A percentile compares a stretch with the other conserved stretches of the same genome.
These are phyloP conservation scores for Tephrocybe sp. DNA, from an alignment of 768 basidiomycete genomes.

Conservation along the genomic window DNA sequence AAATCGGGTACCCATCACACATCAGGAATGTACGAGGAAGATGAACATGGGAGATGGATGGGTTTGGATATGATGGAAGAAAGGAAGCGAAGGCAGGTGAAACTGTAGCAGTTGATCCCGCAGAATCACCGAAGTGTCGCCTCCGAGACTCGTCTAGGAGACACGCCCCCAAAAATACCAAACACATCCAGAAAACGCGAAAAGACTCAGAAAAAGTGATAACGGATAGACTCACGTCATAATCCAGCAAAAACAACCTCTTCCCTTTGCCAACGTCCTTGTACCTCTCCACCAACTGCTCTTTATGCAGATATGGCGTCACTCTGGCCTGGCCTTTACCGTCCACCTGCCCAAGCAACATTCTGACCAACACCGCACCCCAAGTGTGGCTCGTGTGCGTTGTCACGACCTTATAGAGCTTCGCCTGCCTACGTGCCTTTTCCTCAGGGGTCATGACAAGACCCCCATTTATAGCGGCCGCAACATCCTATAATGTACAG, in stretches of 20 bases:
- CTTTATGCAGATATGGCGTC: conserved; percentile 79
- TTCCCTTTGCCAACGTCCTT: conserved; percentile 71
- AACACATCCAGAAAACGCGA: not conserved
- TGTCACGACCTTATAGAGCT: conserved; percentile 79
- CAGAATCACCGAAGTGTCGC: conserved; percentile 6
- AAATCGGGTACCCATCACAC: not conserved
- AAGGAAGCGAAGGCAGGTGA: not conserved
- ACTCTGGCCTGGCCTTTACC: conserved; percentile 75
- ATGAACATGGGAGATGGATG: not conserved
- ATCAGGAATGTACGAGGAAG: not conserved
- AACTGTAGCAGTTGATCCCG: not conserved
- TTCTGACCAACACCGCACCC: conserved; percentile 87
- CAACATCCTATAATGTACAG: conserved; percentile 57
- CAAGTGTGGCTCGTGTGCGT: conserved; percentile 93
- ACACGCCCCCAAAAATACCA: not conserved
- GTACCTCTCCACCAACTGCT: conserved; percentile 59
- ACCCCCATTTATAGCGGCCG: conserved; percentile 86
- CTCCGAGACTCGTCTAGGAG: not conserved
- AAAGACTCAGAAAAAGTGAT: conserved; percentile 2
- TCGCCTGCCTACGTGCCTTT: conserved; percentile 69
- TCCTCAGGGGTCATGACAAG: conserved; percentile 78
- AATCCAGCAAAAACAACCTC: conserved; percentile 92
- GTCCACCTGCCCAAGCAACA: conserved; percentile 80
- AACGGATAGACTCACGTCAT: conserved; percentile 63
- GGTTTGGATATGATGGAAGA: not conserved